These are phyloP conservation scores for Penicillium robsamsonii DNA, from an alignment of 495 filamentous ascomycete species.

Conservation along the genomic window DNA sequence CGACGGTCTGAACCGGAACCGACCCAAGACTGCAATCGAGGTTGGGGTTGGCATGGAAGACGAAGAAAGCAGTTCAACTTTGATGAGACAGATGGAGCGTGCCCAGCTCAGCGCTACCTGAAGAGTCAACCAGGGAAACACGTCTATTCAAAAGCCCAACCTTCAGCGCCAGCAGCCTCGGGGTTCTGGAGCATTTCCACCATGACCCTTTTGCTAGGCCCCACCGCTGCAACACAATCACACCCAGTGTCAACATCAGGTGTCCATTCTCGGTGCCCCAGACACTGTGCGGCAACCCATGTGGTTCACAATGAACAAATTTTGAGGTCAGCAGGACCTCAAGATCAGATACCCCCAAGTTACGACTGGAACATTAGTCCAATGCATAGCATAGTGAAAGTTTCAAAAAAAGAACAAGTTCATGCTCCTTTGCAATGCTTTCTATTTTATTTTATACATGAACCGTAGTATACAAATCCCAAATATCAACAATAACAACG, in stretches of 20 bases:
- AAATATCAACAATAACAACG: constrained; percentile 8
- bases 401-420: not conserved
- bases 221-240: not conserved
- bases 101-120: constrained; percentile 44
- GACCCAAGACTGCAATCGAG: constrained; percentile 73
- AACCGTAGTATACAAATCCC: constrained; percentile 15
- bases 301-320: not conserved
- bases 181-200: not conserved
- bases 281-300: constrained; percentile 4
- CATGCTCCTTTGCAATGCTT: not conserved
- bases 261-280: constrained; percentile 4
- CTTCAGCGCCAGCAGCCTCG: not conserved
- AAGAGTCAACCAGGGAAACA: constrained; percentile 1
- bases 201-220: not conserved
- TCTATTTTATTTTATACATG: constrained; percentile 12
- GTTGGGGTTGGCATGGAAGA: constrained; percentile 51
- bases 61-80: constrained; percentile 54
- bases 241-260: not conserved
- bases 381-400: not conserved
- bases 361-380: not conserved
- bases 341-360: not conserved
- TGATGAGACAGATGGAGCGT: constrained; percentile 55
- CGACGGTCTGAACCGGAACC: constrained; percentile 87
- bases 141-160: not conserved
- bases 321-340: not conserved